These are phyloP conservation scores for Solanum appendiculatum DNA, from an alignment of 257 asterid genomes.

Conservation along the genomic window DNA sequence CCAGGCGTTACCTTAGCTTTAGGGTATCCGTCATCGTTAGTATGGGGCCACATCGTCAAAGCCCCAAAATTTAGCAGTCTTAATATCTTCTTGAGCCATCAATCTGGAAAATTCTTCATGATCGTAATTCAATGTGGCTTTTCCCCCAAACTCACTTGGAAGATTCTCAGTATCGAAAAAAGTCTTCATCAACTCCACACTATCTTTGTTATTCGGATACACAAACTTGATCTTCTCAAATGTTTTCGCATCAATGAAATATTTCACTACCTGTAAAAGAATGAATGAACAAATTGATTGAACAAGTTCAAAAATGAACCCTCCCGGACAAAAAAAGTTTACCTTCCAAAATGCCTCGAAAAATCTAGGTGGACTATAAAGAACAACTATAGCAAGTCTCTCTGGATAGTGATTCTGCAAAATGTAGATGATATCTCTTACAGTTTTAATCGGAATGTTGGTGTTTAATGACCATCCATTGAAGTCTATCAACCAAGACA, in stretches of 20 bases:
- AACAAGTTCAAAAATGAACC: too few species aligned
- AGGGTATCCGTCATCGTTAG: not conserved
- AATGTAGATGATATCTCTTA: constrained; percentile 53
- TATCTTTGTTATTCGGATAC: constrained; percentile 53
- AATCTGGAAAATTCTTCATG: constrained; percentile 72
- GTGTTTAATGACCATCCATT: constrained; percentile 74
- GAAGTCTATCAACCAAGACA: constrained; percentile 93
- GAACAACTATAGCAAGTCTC: constrained; percentile 57
- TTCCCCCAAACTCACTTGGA: constrained; percentile 85
- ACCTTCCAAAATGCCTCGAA: constrained; percentile 85
- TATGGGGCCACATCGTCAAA: constrained; percentile 5
- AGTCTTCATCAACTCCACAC: constrained; percentile 62
- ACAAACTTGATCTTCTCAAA: constrained; percentile 49
- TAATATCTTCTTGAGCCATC: constrained; percentile 66
- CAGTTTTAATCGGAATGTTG: constrained; percentile 45
- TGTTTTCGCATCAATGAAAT: constrained; percentile 62
- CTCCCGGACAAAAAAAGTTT: not conserved
- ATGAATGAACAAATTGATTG: not conserved
- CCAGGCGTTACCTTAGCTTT: constrained; percentile 1
- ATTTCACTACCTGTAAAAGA: constrained; percentile 47
- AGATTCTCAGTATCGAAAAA: constrained; percentile 62
- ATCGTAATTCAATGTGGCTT: constrained; percentile 53
- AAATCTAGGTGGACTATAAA: constrained; percentile 70
- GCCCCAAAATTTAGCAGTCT: constrained; percentile 65
- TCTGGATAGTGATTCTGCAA: constrained; percentile 84